Percentiles rank a stretch among this genome's conserved stretches.
phyloP scores from a whole-genome alignment of 106 monocot species.

The Dioscorea alata region DNA sequence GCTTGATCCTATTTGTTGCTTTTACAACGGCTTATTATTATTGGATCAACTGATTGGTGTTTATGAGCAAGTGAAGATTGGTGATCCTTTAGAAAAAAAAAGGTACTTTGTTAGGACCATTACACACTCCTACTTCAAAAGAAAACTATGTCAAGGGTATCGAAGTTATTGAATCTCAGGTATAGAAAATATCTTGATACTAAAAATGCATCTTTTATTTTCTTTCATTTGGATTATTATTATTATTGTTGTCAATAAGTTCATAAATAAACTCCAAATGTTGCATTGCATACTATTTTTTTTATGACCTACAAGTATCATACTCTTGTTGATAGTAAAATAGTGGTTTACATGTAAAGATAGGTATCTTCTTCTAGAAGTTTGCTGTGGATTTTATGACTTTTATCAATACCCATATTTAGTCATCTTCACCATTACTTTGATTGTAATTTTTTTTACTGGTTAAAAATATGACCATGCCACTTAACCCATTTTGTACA shows the following conservation, averaged over 20 bases:
- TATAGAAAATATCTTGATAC: conserved; percentile 1
- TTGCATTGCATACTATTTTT: too few relatives aligned
- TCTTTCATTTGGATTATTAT: too few relatives aligned
- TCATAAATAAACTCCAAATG: too few relatives aligned
- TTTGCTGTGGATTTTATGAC: not conserved
- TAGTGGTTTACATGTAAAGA: too few relatives aligned
- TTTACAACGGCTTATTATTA: too few relatives aligned
- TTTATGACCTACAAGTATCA: too few relatives aligned
- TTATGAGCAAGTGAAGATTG: conserved; percentile 92
- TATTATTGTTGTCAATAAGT: too few relatives aligned
- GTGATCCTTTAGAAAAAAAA: conserved; percentile 91
- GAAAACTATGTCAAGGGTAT: conserved; percentile 57
- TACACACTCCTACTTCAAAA: conserved; percentile 74
- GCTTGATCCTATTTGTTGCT: too few relatives aligned
- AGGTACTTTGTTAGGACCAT: conserved; percentile 79
- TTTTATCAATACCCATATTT: not conserved
- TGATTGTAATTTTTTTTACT: not conserved
- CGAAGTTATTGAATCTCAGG: conserved; percentile 64
- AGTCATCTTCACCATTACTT: not conserved
- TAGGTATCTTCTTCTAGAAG: too few relatives aligned
- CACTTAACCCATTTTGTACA: not conserved
- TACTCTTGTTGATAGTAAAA: too few relatives aligned
- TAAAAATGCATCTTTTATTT: too few relatives aligned
- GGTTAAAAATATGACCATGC: not conserved
- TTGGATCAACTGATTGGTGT: conserved; percentile 74